Evolutionary conservation across 2,329 filamentous ascomycete species (phyloP), one percentile per base, ranked within the genome.

Genomic region (Talaromyces verruculosus): DNA sequence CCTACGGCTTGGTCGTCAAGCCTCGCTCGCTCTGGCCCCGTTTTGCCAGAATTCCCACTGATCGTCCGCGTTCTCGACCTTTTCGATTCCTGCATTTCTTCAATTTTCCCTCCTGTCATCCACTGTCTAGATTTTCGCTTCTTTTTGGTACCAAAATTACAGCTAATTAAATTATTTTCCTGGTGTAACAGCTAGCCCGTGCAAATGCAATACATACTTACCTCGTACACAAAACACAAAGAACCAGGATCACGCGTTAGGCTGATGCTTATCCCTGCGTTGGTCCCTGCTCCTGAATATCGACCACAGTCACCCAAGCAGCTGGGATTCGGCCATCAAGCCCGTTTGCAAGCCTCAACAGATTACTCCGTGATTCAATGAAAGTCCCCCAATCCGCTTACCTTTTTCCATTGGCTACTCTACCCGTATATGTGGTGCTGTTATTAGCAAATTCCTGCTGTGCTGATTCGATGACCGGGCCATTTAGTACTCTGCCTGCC

Each of bases 1-100:
- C 47, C 47, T 35, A 49, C 43, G 41, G 39, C 22, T 61, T 49
- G 17, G 11, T 11, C 37, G 22, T 62, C 37, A 49, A 49, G 59
- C 41, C 59, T 61, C 43, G 41, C 58, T 33, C 35, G 33, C 47
- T 39, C n/a, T 57, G 47, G 49, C 61, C 47, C 49, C 47, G 37
- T 33, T 57, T 33, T 13, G 19, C 49, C 25, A 10, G 7, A 53
- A 30, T 53, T 57, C 33, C 53, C 53, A 57, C 30, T 57, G 62
- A 64, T 64, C 62, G 51, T 43, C 62, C 51, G 51, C n/a, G 51
- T 64, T 64, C 62, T 58, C 51, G 62, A 28, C 62, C 62, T 10
- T 35, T 43, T 57, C 22, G n/a, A 37, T 63, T 19, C 6, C 30
- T n/a, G 4, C 2, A 28, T 30, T 22, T 47, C 10, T 51, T 25